Evolutionary conservation across 2,329 filamentous ascomycete species (phyloP), one percentile per base, ranked within the genome.

Genomic region (Fusarium xylarioides): DNA sequence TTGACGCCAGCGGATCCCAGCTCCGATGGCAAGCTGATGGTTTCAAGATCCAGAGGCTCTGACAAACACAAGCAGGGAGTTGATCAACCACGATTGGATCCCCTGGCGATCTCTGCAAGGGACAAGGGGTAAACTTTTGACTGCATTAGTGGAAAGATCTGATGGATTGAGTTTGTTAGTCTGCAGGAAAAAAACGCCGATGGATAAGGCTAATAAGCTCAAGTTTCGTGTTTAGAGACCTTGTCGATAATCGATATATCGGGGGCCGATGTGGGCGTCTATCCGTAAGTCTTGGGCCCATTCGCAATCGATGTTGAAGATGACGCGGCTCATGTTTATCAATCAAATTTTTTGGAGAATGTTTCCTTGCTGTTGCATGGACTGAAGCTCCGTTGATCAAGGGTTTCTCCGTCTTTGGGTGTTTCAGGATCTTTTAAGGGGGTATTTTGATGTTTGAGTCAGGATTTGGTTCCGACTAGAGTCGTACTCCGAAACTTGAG

Each of bases 61-160:
- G 63, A 63, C 74, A 75, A 50, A 52, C 70, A 56, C 53, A 66
- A 53, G 52, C 63, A 60, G 47, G 66, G 62, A 61, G 54, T 66
- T 50, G 57, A 61, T 65, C 59, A 60, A 71, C 26, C 30, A 55
- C 59, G 38, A 53, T 57, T 55, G 28, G 44, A 43, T 32, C 50
- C 66, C 75, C 75, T 71, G 67, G 66, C 67, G 63, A 74, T 75
- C 74, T 73, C 62, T 74, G 54, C 58, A 42, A 52, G 62, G 72
- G 54, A 63, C 57, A 61, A 70, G 52, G 47, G 32, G 54, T 11
- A 54, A 65, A 28, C 35, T 35, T 38, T 72, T 26, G 23, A 59
- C 63, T 76, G 67, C 59, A 40, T 76, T 75, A 72, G 70, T 73
- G 72, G 68, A 76, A 76, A 76, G 70, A 77, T 77, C 65, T 70